phyloP scores from a whole-genome alignment of 352 stramenopile species.

The Phytophthora megakarya region DNA sequence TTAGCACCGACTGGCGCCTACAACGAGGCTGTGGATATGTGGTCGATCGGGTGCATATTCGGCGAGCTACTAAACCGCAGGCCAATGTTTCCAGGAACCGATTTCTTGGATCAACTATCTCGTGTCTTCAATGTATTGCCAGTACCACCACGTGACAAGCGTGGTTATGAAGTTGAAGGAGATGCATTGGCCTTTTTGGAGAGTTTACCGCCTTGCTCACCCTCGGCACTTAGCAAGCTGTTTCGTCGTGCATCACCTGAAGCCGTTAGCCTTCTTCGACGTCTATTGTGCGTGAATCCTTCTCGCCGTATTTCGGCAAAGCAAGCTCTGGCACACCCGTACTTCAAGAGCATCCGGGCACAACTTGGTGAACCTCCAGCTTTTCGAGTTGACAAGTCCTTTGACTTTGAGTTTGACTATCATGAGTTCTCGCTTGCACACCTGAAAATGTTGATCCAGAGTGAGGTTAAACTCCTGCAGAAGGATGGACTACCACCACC shows the following conservation, averaged over 20 bases:
- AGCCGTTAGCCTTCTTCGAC: conserved; percentile 66
- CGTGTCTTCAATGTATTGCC: conserved; percentile 75
- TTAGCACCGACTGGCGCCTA: conserved; percentile 78
- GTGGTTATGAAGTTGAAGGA: conserved; percentile 74
- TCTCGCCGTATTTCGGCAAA: conserved; percentile 88
- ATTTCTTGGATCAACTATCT: conserved; percentile 86
- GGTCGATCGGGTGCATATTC: conserved; percentile 93
- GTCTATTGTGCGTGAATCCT: conserved; percentile 90
- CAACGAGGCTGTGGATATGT: conserved; percentile 86
- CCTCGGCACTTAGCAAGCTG: conserved; percentile 65
- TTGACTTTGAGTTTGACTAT: conserved; percentile 88
- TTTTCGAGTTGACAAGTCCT: conserved; percentile 68
- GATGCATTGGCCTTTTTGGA: conserved; percentile 82
- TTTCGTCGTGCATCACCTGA: conserved; percentile 75
- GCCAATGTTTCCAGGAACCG: conserved; percentile 73
- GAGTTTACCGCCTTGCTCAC: conserved; percentile 70
- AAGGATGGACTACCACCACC: conserved; percentile 41
- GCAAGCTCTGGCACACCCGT: conserved; percentile 91
- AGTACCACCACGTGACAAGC: conserved; percentile 72
- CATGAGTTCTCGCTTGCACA: conserved; percentile 63
- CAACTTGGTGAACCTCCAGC: conserved; percentile 73
- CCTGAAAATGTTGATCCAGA: conserved; percentile 76
- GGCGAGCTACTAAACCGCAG: conserved; percentile 88
- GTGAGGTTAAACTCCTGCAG: conserved; percentile 72
- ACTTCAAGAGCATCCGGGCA: conserved; percentile 79